Percentiles rank a stretch among this genome's conserved stretches.
phyloP scores from a whole-genome alignment of 805 yeast species.

The Brettanomyces sp. region DNA sequence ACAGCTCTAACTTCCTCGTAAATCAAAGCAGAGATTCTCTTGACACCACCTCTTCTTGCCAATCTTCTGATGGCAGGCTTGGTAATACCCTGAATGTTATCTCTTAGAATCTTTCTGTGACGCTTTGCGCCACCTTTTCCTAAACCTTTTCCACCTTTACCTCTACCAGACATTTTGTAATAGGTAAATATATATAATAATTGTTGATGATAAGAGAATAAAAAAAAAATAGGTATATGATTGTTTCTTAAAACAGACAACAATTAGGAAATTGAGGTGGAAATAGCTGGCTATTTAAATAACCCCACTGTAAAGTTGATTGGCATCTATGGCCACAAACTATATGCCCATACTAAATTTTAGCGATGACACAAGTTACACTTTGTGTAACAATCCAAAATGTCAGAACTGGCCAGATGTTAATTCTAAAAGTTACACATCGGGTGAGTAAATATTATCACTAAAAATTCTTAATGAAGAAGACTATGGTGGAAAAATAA shows the following conservation, averaged over 20 bases:
- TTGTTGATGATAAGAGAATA: background rate
- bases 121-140: slow-evolving; percentile 99
- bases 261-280: background rate
- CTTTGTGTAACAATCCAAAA: too few species aligned
- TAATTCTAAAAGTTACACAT: background rate
- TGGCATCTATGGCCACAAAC: too few species aligned
- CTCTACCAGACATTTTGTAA: slow-evolving; percentile 89
- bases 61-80: slow-evolving; percentile 99
- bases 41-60: slow-evolving; percentile 99
- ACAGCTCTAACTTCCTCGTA: slow-evolving; percentile 99
- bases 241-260: background rate
- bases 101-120: slow-evolving; percentile 99
- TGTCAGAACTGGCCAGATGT: too few species aligned
- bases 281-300: slow-evolving; percentile 1
- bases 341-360: background rate
- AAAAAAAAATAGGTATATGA: background rate
- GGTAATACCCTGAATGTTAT: slow-evolving; percentile 99
- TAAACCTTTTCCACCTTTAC: slow-evolving; percentile 99
- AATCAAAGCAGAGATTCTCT: slow-evolving; percentile 98
- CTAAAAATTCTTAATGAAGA: background rate
- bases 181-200: slow-evolving; percentile 4
- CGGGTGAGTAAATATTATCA: background rate
- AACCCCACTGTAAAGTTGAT: too few species aligned
- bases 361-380: too few species aligned
- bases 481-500: background rate